phyloP scores from a whole-genome alignment of 179 eudicot species.

The Gypsophila paniculata region DNA sequence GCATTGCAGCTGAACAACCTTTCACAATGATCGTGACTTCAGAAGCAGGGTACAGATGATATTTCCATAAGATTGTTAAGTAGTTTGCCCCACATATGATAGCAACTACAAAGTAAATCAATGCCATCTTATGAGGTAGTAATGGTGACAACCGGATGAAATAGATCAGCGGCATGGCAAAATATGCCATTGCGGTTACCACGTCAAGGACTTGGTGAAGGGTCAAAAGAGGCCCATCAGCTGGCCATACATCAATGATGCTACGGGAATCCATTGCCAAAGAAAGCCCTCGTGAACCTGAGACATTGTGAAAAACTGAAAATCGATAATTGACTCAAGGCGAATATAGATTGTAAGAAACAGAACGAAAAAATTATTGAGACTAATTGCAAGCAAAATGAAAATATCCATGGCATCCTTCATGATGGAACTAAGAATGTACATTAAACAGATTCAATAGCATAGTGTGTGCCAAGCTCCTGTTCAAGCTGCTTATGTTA shows the following conservation, averaged over 20 bases:
- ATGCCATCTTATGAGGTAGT: conserved; percentile 51
- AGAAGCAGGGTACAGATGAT: conserved; percentile 37
- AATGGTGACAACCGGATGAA: conserved; percentile 43
- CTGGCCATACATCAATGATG: conserved; percentile 43
- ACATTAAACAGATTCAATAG: background rate
- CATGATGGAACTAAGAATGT: conserved; percentile 5
- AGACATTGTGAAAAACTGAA: conserved; percentile 7
- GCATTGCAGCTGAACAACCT: conserved; percentile 44
- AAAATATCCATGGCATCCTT: background rate
- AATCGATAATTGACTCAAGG: background rate
- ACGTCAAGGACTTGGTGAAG: conserved; percentile 48
- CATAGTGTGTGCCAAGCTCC: background rate
- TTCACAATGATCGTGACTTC: conserved; percentile 45
- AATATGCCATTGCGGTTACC: conserved; percentile 46
- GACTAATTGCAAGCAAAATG: background rate
- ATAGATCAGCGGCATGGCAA: conserved; percentile 52
- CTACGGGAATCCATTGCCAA: conserved; percentile 45
- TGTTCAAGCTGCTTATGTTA: background rate
- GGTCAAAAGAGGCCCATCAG: conserved; percentile 43
- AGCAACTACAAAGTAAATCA: conserved; percentile 50
- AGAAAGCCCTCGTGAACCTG: conserved; percentile 23
- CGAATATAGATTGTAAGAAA: background rate
- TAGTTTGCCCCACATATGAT: conserved; percentile 55
- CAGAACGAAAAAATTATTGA: background rate
- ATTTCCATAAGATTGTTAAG: conserved; percentile 48